Conservation (phyloP, 1,139 yeast genomes). For the Suhomyces bribrorum region DNA sequence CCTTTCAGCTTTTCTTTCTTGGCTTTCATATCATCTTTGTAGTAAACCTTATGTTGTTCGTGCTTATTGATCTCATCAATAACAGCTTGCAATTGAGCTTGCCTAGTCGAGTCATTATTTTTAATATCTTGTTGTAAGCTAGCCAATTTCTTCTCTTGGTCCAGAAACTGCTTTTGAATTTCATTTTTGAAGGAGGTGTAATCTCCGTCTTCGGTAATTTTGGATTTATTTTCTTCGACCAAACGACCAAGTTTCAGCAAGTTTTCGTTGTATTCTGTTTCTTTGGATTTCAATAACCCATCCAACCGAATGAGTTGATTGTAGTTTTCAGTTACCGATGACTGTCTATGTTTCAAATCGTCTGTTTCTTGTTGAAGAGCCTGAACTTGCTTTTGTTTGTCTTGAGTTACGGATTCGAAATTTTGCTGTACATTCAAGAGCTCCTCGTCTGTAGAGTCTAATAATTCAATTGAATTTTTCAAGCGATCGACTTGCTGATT, state of each 20-base stretch:
- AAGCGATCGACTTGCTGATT: conserved; percentile 53
- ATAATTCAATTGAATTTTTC: conserved; percentile 42
- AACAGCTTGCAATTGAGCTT: conserved; percentile 7
- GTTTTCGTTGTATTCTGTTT: conserved; percentile 35
- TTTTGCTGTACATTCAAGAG: conserved; percentile 52
- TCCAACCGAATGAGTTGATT: conserved; percentile 54
- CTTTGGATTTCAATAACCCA: conserved; percentile 59
- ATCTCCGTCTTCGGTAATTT: neutral
- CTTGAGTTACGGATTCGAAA: conserved; percentile 43
- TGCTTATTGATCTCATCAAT: conserved; percentile 31
- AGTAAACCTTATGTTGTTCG: conserved; percentile 42
- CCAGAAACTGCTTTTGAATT: conserved; percentile 1
- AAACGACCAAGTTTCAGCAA: conserved; percentile 20
- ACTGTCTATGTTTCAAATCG: conserved; percentile 19
- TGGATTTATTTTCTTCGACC: conserved; percentile 6
- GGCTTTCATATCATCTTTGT: conserved; percentile 34
- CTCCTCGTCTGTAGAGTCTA: conserved; percentile 48
- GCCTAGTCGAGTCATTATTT: conserved; percentile 12
- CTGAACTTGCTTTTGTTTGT: conserved; percentile 23
- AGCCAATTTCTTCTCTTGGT: conserved; percentile 19
- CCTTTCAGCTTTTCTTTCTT: conserved; percentile 32
- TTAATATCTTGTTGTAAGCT: conserved; percentile 8
- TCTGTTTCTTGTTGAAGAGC: conserved; percentile 27
- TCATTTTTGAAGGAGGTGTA: neutral
- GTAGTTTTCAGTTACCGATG: conserved; percentile 30